A percentile compares a stretch with the other conserved stretches of the same genome.
Evolutionary conservation across 2,329 filamentous ascomycete species (phyloP).

Genomic region (Aspergillus ochraceoroseus): DNA sequence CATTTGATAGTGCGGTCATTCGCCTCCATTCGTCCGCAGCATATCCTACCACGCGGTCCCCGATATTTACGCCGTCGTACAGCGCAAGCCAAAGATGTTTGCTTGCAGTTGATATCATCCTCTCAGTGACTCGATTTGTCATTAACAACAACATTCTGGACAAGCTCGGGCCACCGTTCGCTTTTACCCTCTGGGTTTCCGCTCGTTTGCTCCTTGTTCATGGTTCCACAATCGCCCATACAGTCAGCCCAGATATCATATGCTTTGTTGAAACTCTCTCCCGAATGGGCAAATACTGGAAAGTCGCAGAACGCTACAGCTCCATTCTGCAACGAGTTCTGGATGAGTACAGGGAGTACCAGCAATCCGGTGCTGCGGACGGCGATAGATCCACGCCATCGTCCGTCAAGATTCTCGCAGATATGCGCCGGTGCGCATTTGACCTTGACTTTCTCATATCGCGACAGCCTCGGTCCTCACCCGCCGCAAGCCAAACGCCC

Average conservation of each 20-base stretch:
- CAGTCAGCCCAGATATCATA: conserved; percentile 70
- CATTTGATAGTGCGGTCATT: conserved; percentile 62
- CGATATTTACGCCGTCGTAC: conserved; percentile 84
- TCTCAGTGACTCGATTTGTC: conserved; percentile 72
- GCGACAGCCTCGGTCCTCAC: conserved; percentile 58
- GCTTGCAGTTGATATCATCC: conserved; percentile 75
- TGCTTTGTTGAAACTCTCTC: conserved; percentile 77
- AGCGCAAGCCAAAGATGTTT: conserved; percentile 79
- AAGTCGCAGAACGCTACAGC: conserved; percentile 77
- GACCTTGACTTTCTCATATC: conserved; percentile 88
- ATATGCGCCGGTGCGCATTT: conserved; percentile 87
- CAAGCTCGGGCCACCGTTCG: conserved; percentile 83
- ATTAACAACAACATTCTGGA: conserved; percentile 67
- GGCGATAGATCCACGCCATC: conserved; percentile 72
- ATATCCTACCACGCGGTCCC: conserved; percentile 81
- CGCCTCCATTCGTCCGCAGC: conserved; percentile 86
- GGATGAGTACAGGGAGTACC: conserved; percentile 77
- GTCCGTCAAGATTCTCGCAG: conserved; percentile 78
- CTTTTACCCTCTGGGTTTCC: conserved; percentile 88
- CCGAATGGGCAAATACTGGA: conserved; percentile 78
- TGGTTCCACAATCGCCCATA: conserved; percentile 81
- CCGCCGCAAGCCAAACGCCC: conserved; percentile 33
- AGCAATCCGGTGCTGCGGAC: conserved; percentile 55
- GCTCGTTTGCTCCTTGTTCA: conserved; percentile 83
- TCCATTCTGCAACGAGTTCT: conserved; percentile 74